Conservation (phyloP, 768 basidiomycete species). For the Punctularia strigosozonata region DNA sequence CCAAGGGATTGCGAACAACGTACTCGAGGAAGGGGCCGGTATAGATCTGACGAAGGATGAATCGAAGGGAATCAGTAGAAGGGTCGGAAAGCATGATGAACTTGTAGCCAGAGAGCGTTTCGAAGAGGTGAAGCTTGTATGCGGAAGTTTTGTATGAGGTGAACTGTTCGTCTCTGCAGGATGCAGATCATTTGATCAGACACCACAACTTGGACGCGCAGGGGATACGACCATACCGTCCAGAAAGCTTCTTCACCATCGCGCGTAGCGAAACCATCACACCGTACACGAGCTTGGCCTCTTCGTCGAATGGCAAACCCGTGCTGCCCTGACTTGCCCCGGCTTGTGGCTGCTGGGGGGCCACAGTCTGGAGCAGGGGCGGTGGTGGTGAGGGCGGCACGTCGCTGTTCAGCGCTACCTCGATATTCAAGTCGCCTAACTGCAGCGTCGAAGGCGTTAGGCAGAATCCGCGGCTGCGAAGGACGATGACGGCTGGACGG, state of each 20-base stretch:
- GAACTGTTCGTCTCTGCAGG: constrained; percentile 79
- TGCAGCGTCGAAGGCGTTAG: too few species aligned
- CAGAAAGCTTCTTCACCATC: constrained; percentile 91
- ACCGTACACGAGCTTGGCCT: constrained; percentile 94
- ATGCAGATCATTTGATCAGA: not conserved
- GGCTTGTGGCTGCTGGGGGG: too few species aligned
- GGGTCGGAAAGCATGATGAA: constrained; percentile 92
- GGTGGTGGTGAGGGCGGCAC: constrained; percentile 29
- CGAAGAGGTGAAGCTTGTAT: constrained; percentile 90
- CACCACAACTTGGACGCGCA: not conserved
- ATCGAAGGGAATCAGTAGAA: constrained; percentile 68
- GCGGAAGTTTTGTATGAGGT: constrained; percentile 81
- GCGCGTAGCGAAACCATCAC: constrained; percentile 83
- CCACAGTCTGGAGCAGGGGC: constrained; percentile 22
- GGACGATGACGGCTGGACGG: too few species aligned
- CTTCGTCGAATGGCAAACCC: constrained; percentile 87
- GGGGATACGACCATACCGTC: constrained; percentile 43
- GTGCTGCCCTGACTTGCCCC: constrained; percentile 19
- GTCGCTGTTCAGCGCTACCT: too few species aligned
- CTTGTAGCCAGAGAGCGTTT: constrained; percentile 86
- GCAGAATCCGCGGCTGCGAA: too few species aligned
- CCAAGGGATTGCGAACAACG: constrained; percentile 85
- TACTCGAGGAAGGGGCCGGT: constrained; percentile 87
- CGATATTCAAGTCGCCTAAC: too few species aligned
- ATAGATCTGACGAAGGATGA: constrained; percentile 80